A percentile compares a stretch with the other conserved stretches of the same genome.
Evolutionary conservation across 129 eudicot species (phyloP).

Genomic region (Tagetes patula): DNA sequence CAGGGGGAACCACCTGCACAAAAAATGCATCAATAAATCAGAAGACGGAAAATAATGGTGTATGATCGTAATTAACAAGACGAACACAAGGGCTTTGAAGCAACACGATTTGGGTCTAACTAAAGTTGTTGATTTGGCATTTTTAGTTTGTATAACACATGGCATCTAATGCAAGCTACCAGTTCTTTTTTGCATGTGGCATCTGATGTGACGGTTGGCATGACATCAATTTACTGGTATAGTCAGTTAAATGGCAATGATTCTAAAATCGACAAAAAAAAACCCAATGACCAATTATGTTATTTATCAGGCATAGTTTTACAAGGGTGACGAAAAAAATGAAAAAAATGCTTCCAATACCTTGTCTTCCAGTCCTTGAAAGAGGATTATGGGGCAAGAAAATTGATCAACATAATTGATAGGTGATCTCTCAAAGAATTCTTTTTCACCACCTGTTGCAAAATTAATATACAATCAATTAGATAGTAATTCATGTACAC

Average conservation of each 20-base stretch:
- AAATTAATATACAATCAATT: neutral
- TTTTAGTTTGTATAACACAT: too few species aligned
- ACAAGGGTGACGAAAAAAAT: neutral
- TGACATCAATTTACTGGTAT: too few species aligned
- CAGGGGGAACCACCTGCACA: slow-evolving; percentile 86
- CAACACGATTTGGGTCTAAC: too few species aligned
- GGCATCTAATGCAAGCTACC: too few species aligned
- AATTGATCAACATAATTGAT: slow-evolving; percentile 82
- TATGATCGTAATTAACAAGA: too few species aligned
- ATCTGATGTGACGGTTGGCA: too few species aligned
- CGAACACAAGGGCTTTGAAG: too few species aligned
- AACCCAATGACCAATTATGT: neutral
- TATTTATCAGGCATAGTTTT: neutral
- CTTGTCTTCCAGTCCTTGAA: slow-evolving; percentile 97
- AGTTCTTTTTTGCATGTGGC: too few species aligned
- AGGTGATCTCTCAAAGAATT: slow-evolving; percentile 82
- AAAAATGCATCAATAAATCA: neutral
- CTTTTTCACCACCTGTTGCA: slow-evolving; percentile 73
- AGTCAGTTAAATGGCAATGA: too few species aligned
- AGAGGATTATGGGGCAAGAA: slow-evolving; percentile 92
- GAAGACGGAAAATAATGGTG: neutral
- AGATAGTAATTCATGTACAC: neutral
- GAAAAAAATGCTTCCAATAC: slow-evolving; percentile 32
- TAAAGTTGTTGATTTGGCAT: too few species aligned
- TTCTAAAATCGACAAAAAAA: too few species aligned